Base-by-base conservation (phyloP, 805 yeast species). In the Debaryomyces prosopidis region DNA sequence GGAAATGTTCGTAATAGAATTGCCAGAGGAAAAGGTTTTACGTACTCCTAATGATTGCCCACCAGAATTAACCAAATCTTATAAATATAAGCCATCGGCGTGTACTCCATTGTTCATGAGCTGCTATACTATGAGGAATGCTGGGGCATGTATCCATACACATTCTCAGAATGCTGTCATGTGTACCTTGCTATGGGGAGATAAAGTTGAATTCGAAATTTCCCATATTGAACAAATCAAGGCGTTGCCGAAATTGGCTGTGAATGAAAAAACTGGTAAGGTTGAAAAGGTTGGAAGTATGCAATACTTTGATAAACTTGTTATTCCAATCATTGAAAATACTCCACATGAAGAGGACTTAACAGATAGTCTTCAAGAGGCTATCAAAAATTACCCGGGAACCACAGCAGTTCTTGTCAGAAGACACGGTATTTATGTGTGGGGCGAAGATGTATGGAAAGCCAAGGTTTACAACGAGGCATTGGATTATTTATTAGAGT, bases 381-480 rank as follows among this genome's bases (percentile, higher is more conserved):
- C 90, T 0, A 80, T 91, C 43, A 62, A 54, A n/a, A 71, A 76
- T 12, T 85, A 89, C 56, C 97, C 97, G 1, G 75, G 80, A 0
- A 70, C 96, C 3, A 80, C 90, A 2, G 97, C 97, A 0, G 89
- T 92, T 1, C 71, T 92, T 43, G 97, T 92, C 5, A 80, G 96
- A 65, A 76, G 97, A 58, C 98, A 92, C 60, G 98, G 98, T 0
- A 84, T 92, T 37, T 92, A 85, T 61, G 96, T 90, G n/a, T 92
- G 97, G 97, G 97, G 97, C 18, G 89, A 85, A 55, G 81, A 78
- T 19, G 87, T 89, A 10, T 87, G 95, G 87, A 89, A 91, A 66
- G 97, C 97, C 40, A 92, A 92, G 66, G 79, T 92, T 11, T 86
- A 87, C 63, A 90, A 90, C 61, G 98, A 92, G 66, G 96, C 97